phyloP scores from a whole-genome alignment of 257 asterid species.

The Solanum dulcamara region DNA sequence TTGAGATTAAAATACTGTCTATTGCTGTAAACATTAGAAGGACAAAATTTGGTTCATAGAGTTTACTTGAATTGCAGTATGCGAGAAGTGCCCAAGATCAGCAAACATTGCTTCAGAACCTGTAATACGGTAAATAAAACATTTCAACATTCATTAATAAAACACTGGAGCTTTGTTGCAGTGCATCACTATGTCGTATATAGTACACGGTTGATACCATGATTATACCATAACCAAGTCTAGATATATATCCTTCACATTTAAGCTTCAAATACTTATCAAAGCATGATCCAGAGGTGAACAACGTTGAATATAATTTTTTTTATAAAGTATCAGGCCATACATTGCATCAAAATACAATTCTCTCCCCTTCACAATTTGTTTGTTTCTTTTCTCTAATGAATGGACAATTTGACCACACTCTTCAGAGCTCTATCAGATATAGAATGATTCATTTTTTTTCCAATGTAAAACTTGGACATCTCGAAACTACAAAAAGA shows the following conservation, averaged over 20 bases:
- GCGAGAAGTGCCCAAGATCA: conserved; percentile 91
- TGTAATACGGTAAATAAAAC: conserved; percentile 15
- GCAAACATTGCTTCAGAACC: conserved; percentile 99
- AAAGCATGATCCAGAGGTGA: neutral
- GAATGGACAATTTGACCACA: neutral
- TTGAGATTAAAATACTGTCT: neutral
- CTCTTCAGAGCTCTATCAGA: neutral
- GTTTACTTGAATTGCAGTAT: conserved; percentile 81
- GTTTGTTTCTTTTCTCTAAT: neutral
- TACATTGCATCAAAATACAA: neutral
- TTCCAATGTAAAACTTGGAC: neutral
- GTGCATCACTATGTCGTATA: neutral
- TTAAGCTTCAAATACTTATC: neutral
- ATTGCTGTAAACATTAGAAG: neutral
- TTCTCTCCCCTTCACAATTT: neutral
- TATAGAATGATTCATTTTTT: neutral
- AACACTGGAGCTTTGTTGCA: neutral
- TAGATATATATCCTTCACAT: neutral
- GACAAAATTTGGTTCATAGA: neutral
- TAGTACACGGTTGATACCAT: neutral
- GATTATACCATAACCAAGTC: neutral
- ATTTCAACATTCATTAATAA: neutral
- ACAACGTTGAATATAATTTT: neutral
- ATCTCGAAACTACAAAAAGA: neutral
- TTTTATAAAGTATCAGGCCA: neutral